Base-by-base conservation (phyloP, 2,329 filamentous ascomycete genomes). In the Xylaria sp. region DNA sequence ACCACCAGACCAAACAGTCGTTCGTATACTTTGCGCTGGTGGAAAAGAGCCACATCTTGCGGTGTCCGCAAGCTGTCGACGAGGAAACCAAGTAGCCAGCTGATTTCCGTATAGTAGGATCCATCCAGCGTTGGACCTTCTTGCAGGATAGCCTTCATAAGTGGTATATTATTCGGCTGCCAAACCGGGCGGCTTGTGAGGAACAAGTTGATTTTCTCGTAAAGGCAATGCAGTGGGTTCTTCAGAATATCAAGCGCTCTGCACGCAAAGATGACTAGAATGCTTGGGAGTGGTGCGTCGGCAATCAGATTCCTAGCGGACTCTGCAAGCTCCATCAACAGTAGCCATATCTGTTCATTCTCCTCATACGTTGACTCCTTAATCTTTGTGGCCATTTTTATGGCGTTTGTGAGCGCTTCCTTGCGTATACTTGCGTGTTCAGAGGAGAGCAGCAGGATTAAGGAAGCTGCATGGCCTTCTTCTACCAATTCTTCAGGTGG, bases 171-270 rank as follows among this genome's bases (percentile, higher is more conserved):
- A 68, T 92, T 88, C 20, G 90, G 77, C 13, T 90, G 86, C 95
- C 95, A 98, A 28, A 85, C 80, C 0, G 95, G 94, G 0, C 90
- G 88, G 61, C 90, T 90, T 25, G 93, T 93, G 44, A 98, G 87
- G 79, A 94, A 98, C 6, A 86, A 85, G 82, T 97, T 97, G 80
- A 96, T 83, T 78, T 97, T 97, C 67, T 90, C 88, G 78, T 97
- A 98, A 46, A 98, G 87, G 69, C 88, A 89, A 77, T 97, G 93
- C 18, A 94, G 85, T 0, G 95, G 95, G 70, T 93, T 90, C 25
- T 86, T 87, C 55, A 97, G 82, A 18, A 97, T 89, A 1, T 87
- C 82, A 8, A 97, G 84, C 1, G 90, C 89, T 72, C 89, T 89
- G 56, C 87, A 86, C 8, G 93, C 91, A 75, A 97, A 96, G 12